Evolutionary conservation across 2,329 filamentous ascomycete genomes (phyloP), one percentile per base, ranked within the genome.

Genomic region (Didymella pomorum): DNA sequence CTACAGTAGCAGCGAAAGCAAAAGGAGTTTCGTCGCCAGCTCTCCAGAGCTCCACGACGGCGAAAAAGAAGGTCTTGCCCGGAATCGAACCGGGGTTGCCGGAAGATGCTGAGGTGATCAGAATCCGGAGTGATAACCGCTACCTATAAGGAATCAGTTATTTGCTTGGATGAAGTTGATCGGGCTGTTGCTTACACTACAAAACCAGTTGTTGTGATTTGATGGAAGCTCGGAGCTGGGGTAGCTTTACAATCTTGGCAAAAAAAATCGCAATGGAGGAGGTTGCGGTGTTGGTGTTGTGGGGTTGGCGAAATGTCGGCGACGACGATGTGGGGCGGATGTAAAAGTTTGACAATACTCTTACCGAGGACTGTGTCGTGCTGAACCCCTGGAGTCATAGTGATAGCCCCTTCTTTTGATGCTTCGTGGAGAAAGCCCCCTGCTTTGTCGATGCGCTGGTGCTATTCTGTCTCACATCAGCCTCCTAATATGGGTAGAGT

Each of bases 31-130:
- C 7, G 3, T 26, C 14, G 12, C 14, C 21, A 26, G 10, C 21
- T 14, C 41, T 43, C 14, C 14, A 14, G 1, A 23, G 23, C 41
- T 3, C 10, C 14, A 16, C 25, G 14, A 5, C 23, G n/a, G 12
- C 41, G 37, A 46, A 46, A 53, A 47, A 31, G 11, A 52, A 53
- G 51, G 51, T 53, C 51, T 43, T 53, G 39, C 51, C 51, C 51
- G 51, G 51, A 53, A 53, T 53, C 51, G 51, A 53, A 53, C 51
- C 51, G 51, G 51, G 51, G 51, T 53, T 53, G 51, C 51, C 51
- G 51, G 51, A 53, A 53, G 43, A 53, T 31, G 47, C 51, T 48
- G 52, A 55, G 37, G 18, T 20, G 52, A 56, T 41, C 39, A 51
- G 44, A 48, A 51, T 56, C 45, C 41, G 45, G 47, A 56, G 45